A percentile compares a stretch with the other conserved stretches of the same genome.
These are phyloP conservation scores for Pythium phragmiticola DNA, from an alignment of 352 stramenopile genomes.

Conservation along the genomic window DNA sequence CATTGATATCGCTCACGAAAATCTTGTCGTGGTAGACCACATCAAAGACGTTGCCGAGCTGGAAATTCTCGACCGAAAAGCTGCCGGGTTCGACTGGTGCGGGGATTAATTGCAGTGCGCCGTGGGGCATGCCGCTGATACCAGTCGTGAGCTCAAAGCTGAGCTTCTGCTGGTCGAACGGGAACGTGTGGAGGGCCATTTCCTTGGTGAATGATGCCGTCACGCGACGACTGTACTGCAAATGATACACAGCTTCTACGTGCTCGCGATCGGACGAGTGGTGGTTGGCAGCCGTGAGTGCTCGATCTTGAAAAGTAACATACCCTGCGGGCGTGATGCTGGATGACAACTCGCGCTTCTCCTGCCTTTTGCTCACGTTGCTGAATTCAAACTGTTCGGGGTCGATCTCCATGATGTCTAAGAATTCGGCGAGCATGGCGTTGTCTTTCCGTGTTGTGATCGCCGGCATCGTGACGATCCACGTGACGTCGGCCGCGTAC, in stretches of 20 bases:
- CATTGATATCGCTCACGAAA: conserved; percentile 40
- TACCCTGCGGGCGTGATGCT: conserved; percentile 13
- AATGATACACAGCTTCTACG: conserved; percentile 22
- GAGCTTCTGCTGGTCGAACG: conserved; percentile 61
- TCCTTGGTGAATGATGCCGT: conserved; percentile 50
- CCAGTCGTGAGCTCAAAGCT: conserved; percentile 39
- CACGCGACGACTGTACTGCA: conserved; percentile 40
- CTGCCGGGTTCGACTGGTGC: conserved; percentile 31
- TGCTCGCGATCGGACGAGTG: background rate
- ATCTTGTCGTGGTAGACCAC: conserved; percentile 49
- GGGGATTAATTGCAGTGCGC: conserved; percentile 5
- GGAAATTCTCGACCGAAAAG: conserved; percentile 46
- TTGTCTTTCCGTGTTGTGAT: conserved; percentile 37
- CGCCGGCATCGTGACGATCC: conserved; percentile 28
- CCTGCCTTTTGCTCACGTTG: conserved; percentile 27
- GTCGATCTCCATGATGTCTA: conserved; percentile 35
- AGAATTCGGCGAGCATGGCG: conserved; percentile 27
- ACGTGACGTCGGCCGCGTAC: conserved; percentile 35
- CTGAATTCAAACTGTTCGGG: conserved; percentile 32
- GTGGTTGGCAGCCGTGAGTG: background rate
- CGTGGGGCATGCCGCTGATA: conserved; percentile 20
- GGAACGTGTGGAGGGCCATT: conserved; percentile 54
- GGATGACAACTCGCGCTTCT: conserved; percentile 13
- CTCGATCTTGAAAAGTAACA: background rate
- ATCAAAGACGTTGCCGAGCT: conserved; percentile 55